A percentile compares a stretch with the other conserved stretches of the same genome.
These are phyloP conservation scores for Gilbertella persicaria DNA, from an alignment of 371 early-diverging fungal genomes.

Conservation along the genomic window DNA sequence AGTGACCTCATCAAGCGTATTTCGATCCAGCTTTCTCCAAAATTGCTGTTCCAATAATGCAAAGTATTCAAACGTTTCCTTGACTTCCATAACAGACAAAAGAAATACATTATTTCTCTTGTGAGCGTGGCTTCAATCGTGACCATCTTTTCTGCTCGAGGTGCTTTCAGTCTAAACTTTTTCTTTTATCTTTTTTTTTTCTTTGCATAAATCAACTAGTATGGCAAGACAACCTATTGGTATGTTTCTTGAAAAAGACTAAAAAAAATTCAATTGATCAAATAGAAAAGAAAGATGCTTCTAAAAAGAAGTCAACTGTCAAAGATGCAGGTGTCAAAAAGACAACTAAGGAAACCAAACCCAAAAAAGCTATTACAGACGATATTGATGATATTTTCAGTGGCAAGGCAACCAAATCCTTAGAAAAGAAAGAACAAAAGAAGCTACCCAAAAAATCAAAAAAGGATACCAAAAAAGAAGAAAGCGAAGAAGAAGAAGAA, in stretches of 20 bases:
- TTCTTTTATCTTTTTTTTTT: not conserved
- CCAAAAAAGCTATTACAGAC: slow-evolving; percentile 1
- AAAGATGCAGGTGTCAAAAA: slow-evolving; percentile 29
- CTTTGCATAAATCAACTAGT: not conserved
- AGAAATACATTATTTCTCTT: not conserved
- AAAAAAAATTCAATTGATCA: not conserved
- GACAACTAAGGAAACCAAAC: not conserved
- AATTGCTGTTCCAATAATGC: slow-evolving; percentile 18
- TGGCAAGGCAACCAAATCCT: slow-evolving; percentile 8
- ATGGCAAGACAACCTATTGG: slow-evolving; percentile 1
- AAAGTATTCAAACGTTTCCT: slow-evolving; percentile 20
- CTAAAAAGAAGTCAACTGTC: slow-evolving; percentile 7
- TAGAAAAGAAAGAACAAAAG: slow-evolving; percentile 14
- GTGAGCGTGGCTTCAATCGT: not conserved
- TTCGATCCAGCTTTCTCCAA: slow-evolving; percentile 15
- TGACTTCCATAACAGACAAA: slow-evolving; percentile 14
- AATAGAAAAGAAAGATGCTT: slow-evolving; percentile 1
- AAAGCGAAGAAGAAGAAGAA: slow-evolving; percentile 12
- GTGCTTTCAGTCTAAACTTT: not conserved
- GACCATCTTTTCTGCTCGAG: not conserved
- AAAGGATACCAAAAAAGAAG: slow-evolving; percentile 5
- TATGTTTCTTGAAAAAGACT: not conserved
- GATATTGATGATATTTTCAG: slow-evolving; percentile 20
- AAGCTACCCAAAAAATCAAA: slow-evolving; percentile 22
- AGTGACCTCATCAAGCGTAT: slow-evolving; percentile 15